Evolutionary conservation across 1,284 basidiomycete genomes (phyloP).

Genomic region (Rhodofomes roseus): DNA sequence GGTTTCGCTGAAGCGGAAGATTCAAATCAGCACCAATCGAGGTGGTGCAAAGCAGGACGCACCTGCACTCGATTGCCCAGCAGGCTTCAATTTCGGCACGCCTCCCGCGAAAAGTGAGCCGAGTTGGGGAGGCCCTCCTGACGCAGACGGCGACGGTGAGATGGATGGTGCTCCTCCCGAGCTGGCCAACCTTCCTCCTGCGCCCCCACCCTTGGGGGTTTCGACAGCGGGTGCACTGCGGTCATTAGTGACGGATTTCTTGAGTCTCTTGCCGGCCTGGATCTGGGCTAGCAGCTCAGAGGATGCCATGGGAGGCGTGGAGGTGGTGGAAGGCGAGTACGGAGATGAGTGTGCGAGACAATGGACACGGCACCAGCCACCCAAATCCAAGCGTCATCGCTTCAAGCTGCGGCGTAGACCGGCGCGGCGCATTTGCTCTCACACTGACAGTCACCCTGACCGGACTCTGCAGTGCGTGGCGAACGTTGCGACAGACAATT

Average conservation of each 20-base stretch:
- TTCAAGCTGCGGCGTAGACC: background rate
- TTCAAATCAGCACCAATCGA: background rate
- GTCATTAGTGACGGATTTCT: constrained; percentile 81
- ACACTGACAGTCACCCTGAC: background rate
- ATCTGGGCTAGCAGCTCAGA: constrained; percentile 71
- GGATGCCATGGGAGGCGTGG: constrained; percentile 50
- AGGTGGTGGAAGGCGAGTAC: background rate
- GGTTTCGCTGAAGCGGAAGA: constrained; percentile 46
- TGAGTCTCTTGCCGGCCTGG: constrained; percentile 75
- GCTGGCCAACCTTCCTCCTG: constrained; percentile 40
- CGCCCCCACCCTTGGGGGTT: constrained; percentile 41
- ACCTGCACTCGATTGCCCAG: constrained; percentile 59
- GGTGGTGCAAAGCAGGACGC: constrained; percentile 18
- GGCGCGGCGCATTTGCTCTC: background rate
- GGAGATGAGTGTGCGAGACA: constrained; percentile 2
- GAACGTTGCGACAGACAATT: too few species aligned
- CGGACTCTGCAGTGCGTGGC: too few species aligned
- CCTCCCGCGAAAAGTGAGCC: constrained; percentile 87
- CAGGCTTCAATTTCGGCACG: constrained; percentile 84
- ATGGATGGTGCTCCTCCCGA: constrained; percentile 35
- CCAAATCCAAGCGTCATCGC: background rate
- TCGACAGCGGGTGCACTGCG: constrained; percentile 72
- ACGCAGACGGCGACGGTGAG: constrained; percentile 32
- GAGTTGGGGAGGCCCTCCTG: constrained; percentile 70
- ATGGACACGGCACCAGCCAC: background rate